Base-by-base conservation (phyloP, 1,139 yeast species). In the Diutina siamensis region DNA sequence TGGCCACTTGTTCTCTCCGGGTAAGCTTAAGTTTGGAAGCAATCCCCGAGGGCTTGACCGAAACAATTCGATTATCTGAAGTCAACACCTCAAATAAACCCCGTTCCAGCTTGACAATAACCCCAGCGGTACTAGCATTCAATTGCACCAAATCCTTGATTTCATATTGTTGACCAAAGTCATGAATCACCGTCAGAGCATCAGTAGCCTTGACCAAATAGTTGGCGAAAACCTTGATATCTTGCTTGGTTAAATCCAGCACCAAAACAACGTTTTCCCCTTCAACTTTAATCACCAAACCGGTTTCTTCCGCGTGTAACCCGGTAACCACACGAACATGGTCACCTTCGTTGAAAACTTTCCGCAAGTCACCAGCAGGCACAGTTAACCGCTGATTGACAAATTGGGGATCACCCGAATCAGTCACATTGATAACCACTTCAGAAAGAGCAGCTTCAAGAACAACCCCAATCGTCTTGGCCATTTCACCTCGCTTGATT, bases 281-380 rank as follows among this genome's bases (percentile, higher is more conserved):
- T 46, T 78, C 76, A 36, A 86, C 78, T 52, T 80, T 75, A 44
- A 94, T 89, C 46, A 92, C 95, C 67, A 92, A 76, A 64, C 98
- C 98, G 22, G 96, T 86, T 58, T 89, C 97, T 56, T 89, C 97
- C 47, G 80, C 72, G 61, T 87, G 95, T 58, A 83, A 87, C 57
- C 98, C 98, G 58, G 83, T 86, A 44, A 86, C 77, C 28, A 92
- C 94, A 49, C 95, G 80, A 15, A 94, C 96, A 60, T 92, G 97
- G 62, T 92, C 98, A 71, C 98, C 98, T 46, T 88, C 80, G 46
- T 76, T 67, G 63, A 92, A 92, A 45, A 85, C 79, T 61, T 92
- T 92, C 58, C 97, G 78, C 57, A 92, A 71, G 53, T 87, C 84
- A 46, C 75, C 73, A 3, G 83, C 76, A 22, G 97, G 97, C 44